Evolutionary conservation across 164 flowering plant genomes (phyloP), one percentile per base, ranked within the genome.

Genomic region (Paratinospora sagittata): DNA sequence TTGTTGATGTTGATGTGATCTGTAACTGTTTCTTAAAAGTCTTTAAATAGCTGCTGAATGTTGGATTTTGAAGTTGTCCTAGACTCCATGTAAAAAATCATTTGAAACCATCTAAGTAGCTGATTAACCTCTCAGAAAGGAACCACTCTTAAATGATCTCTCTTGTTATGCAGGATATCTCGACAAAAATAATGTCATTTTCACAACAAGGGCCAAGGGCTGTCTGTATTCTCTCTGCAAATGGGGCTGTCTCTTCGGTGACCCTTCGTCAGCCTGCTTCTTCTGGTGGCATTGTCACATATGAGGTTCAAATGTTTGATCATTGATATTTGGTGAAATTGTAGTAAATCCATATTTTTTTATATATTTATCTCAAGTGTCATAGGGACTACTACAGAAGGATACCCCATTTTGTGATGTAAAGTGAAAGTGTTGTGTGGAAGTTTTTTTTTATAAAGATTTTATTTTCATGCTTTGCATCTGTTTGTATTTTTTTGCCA

Each of bases 141-240:
- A 11, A 19, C 13, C 12, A 33, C 17, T 6, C n/a, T 66, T 8
- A 21, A 36, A 37, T 66, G 4, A 6, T 49, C 26, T 12, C 7
- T 68, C 71, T 34, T 68, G 0, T 66, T 63, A 6, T 76, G 77
- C 77, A 93, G 98, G 97, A 93, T 77, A 83, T 93, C 43, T 85
- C 90, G n/a, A 70, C 90, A 49, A 93, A 88, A 79, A 80, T 93
- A 58, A 78, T 89, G 84, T 75, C 93, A 69, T 89, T 93, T 81
- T 84, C 92, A 16, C 92, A 86, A 72, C 95, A 88, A 70, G 90
- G 95, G n/a, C 88, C 87, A 60, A 84, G 95, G 79, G 88, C 90
- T 66, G 76, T 90, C 39, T 91, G 95, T 75, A 79, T 93, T 62
- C 81, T 93, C 74, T 89, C 98, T 62, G 98, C 95, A 55, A 87